Conservation (phyloP, 2,329 filamentous ascomycete genomes). For the Penicillium sp. region DNA sequence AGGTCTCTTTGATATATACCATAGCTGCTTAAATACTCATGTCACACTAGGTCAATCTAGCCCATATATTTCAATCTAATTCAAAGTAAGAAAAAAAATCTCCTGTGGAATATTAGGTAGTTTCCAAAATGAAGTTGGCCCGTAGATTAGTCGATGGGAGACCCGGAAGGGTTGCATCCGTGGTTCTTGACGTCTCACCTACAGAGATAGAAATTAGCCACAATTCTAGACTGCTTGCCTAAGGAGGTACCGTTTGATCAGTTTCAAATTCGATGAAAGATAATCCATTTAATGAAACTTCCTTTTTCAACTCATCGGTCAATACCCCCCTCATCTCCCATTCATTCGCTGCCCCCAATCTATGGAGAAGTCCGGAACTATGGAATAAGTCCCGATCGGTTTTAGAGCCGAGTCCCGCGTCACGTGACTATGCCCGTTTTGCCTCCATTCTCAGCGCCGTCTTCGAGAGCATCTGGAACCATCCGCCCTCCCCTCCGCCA, state of each 20-base stretch:
- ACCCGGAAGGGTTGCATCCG: not conserved
- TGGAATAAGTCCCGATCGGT: not conserved
- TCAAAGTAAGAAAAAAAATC: not conserved
- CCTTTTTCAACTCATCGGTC: not conserved
- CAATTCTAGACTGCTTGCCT: no score
- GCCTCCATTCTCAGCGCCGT: conserved; percentile 30
- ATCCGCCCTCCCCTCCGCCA: conserved; percentile 17
- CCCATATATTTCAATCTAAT: not conserved
- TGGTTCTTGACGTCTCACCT: not conserved
- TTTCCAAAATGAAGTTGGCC: not conserved
- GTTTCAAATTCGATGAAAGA: not conserved
- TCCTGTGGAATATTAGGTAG: not conserved
- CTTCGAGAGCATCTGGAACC: conserved; percentile 13
- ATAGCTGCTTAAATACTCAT: conserved; percentile 1
- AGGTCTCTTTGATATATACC: conserved; percentile 14
- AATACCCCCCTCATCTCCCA: not conserved
- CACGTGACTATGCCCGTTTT: conserved; percentile 30
- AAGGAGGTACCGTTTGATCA: no score
- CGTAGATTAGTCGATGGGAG: not conserved
- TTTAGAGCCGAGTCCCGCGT: conserved; percentile 15
- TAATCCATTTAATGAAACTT: not conserved
- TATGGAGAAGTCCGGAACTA: not conserved
- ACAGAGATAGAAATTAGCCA: no score
- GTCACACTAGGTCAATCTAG: not conserved
- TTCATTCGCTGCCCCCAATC: not conserved